phyloP scores from a whole-genome alignment of 805 yeast species.

The Priceomyces fermenticarens region DNA sequence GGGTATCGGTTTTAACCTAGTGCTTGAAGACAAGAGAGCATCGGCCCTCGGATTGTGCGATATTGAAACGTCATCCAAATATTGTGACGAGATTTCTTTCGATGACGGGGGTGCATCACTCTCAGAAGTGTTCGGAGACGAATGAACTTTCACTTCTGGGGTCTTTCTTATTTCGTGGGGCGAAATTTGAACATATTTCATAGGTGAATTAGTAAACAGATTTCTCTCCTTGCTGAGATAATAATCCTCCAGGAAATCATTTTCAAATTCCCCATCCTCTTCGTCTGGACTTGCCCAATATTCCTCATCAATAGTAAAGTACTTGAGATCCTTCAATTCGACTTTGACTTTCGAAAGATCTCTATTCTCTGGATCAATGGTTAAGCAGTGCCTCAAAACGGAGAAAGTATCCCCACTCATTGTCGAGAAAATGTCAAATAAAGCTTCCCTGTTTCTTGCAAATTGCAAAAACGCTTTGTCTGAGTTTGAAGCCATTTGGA shows the following conservation, averaged over 20 bases:
- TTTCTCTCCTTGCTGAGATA: constrained; percentile 6
- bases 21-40: constrained; percentile 37
- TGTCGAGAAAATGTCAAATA: constrained; percentile 87
- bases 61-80: constrained; percentile 11
- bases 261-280: constrained; percentile 25
- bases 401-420: constrained; percentile 84
- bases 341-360: constrained; percentile 57
- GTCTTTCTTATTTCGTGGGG: neutral
- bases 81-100: constrained; percentile 2
- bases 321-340: constrained; percentile 58
- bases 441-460: constrained; percentile 81
- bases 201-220: constrained; percentile 11
- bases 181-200: constrained; percentile 5
- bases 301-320: constrained; percentile 79
- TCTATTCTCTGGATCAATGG: constrained; percentile 86
- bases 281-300: constrained; percentile 50
- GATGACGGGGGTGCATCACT: constrained; percentile 9
- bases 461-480: constrained; percentile 84
- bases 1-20: constrained; percentile 40
- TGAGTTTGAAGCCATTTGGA: constrained; percentile 71
- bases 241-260: constrained; percentile 22
- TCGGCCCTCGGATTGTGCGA: constrained; percentile 43
- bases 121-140: constrained; percentile 12
- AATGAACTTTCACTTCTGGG: constrained; percentile 3
- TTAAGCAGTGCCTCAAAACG: constrained; percentile 73